Conservation (phyloP, 306 rosid genomes). For the Abrus pulchellus region DNA sequence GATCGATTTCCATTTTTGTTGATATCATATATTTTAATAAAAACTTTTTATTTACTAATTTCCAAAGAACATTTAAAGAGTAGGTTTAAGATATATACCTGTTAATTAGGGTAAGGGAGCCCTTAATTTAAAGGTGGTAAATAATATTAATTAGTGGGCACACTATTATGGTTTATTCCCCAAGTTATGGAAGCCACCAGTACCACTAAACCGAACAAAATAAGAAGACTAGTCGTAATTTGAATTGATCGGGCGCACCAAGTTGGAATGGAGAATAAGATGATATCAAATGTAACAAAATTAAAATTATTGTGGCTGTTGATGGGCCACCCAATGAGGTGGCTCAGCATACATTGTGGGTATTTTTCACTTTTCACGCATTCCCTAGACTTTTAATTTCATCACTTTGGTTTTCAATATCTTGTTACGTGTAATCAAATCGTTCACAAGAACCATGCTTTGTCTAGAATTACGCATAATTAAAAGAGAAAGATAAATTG, state of each 20-base stretch:
- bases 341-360: slow-evolving; percentile 4
- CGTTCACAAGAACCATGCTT: slow-evolving; percentile 31
- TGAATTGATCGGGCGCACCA: slow-evolving; percentile 41
- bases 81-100: too few relatives aligned
- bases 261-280: slow-evolving; percentile 33
- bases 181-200: background rate
- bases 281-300: background rate
- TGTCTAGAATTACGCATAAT: background rate
- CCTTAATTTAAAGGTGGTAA: slow-evolving; percentile 13
- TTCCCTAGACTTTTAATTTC: slow-evolving; percentile 48
- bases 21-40: too few relatives aligned
- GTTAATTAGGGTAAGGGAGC: too few relatives aligned
- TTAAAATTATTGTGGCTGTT: slow-evolving; percentile 42
- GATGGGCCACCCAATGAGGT: slow-evolving; percentile 44
- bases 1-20: too few relatives aligned
- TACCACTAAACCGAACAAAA: slow-evolving; percentile 22
- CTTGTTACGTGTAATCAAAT: slow-evolving; percentile 48
- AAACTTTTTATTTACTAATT: too few relatives aligned
- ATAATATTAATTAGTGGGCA: background rate
- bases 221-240: slow-evolving; percentile 23
- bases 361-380: slow-evolving; percentile 45
- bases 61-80: too few relatives aligned
- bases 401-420: slow-evolving; percentile 7
- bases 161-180: slow-evolving; percentile 16
- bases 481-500: background rate